Evolutionary conservation across 768 basidiomycete species (phyloP).

Genomic region (Fibroporia radiculosa): DNA sequence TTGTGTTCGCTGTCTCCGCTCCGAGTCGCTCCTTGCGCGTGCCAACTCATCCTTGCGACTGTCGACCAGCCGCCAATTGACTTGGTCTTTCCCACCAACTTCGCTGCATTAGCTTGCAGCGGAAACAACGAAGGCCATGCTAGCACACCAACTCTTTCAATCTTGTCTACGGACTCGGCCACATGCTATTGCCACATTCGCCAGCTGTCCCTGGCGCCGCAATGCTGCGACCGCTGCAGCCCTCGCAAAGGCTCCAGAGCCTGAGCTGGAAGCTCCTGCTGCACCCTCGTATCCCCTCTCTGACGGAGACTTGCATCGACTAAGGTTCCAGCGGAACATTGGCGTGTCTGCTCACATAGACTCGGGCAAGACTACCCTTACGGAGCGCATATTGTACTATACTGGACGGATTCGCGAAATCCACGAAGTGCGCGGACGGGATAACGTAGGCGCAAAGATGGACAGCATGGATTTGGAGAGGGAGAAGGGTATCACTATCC

Average conservation of each 20-base stretch:
- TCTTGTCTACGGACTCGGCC: slow-evolving; percentile 11
- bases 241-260: slow-evolving; percentile 3
- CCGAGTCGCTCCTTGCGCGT: too few species aligned
- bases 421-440: slow-evolving; percentile 93
- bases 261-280: slow-evolving; percentile 7
- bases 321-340: slow-evolving; percentile 84
- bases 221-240: slow-evolving; percentile 19
- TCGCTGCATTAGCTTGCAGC: not conserved
- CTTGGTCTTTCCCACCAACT: not conserved
- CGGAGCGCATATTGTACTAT: slow-evolving; percentile 93
- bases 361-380: slow-evolving; percentile 96
- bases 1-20: not conserved
- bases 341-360: slow-evolving; percentile 95
- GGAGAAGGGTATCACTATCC: slow-evolving; percentile 99
- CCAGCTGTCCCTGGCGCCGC: slow-evolving; percentile 9
- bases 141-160: slow-evolving; percentile 7
- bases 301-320: slow-evolving; percentile 55
- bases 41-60: too few species aligned
- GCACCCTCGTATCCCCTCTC: slow-evolving; percentile 32
- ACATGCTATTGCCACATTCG: not conserved
- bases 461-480: slow-evolving; percentile 98
- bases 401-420: slow-evolving; percentile 94
- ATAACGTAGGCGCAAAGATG: slow-evolving; percentile 98
- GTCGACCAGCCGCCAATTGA: too few species aligned
- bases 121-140: not conserved